Conservation (phyloP, 768 basidiomycete genomes). For the Tulasnella sp. region DNA sequence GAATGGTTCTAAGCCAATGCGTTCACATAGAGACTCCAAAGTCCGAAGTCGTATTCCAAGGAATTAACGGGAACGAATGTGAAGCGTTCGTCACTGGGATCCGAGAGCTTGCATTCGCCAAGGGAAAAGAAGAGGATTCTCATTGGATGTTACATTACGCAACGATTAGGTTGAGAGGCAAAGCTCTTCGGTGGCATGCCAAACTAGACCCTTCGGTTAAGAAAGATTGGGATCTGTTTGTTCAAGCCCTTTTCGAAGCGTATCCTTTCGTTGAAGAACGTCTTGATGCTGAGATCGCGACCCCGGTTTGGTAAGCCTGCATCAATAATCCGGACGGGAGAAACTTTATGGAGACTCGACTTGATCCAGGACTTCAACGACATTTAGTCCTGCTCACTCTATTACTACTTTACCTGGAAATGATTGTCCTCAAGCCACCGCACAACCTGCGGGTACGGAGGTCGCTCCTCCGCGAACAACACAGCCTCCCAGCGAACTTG, state of each 20-base stretch:
- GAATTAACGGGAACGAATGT: neutral
- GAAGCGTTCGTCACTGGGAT: neutral
- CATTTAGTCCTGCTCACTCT: neutral
- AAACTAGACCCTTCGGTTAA: neutral
- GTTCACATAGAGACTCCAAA: neutral
- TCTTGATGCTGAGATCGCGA: neutral
- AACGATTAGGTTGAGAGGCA: neutral
- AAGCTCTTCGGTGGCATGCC: neutral
- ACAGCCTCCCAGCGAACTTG: no score
- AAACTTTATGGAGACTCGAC: neutral
- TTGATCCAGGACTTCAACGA: neutral
- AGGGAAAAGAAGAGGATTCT: neutral
- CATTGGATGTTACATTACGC: neutral
- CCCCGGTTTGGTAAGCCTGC: neutral
- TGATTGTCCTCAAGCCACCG: neutral
- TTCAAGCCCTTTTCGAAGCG: neutral
- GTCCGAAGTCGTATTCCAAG: neutral
- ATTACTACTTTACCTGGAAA: neutral
- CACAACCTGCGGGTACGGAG: no score
- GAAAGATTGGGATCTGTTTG: neutral
- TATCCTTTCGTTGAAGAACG: neutral
- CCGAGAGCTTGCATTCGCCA: neutral
- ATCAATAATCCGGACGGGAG: neutral
- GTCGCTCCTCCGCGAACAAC: no score
- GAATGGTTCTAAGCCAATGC: no score